Percentiles rank a stretch among this genome's conserved stretches.
Conservation (phyloP, 2,329 filamentous ascomycete species). For the Blastomyces percursus region DNA sequence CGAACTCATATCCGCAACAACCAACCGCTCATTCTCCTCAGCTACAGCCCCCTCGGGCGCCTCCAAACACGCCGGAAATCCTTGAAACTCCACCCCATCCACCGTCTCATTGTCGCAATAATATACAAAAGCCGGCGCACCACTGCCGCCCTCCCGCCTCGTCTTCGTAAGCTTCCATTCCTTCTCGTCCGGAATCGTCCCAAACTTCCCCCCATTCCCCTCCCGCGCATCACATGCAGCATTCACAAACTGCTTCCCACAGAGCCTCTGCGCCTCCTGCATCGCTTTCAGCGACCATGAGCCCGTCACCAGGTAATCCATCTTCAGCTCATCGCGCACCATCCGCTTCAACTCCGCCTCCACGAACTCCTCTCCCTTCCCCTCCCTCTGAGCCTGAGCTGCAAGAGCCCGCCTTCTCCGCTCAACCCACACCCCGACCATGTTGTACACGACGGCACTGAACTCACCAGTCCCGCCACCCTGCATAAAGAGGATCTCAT, state of each 20-base stretch:
- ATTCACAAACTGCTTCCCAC: slow-evolving; percentile 68
- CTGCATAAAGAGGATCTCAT: slow-evolving; percentile 82
- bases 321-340: slow-evolving; percentile 58
- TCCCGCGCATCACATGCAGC: slow-evolving; percentile 57
- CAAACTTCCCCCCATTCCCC: slow-evolving; percentile 68
- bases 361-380: slow-evolving; percentile 46
- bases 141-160: slow-evolving; percentile 42
- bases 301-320: slow-evolving; percentile 87
- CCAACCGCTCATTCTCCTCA: slow-evolving; percentile 55
- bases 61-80: slow-evolving; percentile 61
- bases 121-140: slow-evolving; percentile 58
- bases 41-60: slow-evolving; percentile 45
- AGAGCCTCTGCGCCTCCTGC: slow-evolving; percentile 65
- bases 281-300: slow-evolving; percentile 84
- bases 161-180: slow-evolving; percentile 61
- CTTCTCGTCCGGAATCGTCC: slow-evolving; percentile 64
- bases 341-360: slow-evolving; percentile 52
- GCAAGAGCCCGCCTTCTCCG: slow-evolving; percentile 51
- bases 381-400: slow-evolving; percentile 42
- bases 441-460: slow-evolving; percentile 70
- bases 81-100: slow-evolving; percentile 81
- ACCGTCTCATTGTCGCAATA: slow-evolving; percentile 85
- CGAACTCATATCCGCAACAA: slow-evolving; percentile 87
- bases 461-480: slow-evolving; percentile 80
- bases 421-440: slow-evolving; percentile 72